Percentiles rank a stretch among this genome's conserved stretches.
phyloP scores from a whole-genome alignment of 805 yeast species.

The Hanseniaspora hatyaiensis region DNA sequence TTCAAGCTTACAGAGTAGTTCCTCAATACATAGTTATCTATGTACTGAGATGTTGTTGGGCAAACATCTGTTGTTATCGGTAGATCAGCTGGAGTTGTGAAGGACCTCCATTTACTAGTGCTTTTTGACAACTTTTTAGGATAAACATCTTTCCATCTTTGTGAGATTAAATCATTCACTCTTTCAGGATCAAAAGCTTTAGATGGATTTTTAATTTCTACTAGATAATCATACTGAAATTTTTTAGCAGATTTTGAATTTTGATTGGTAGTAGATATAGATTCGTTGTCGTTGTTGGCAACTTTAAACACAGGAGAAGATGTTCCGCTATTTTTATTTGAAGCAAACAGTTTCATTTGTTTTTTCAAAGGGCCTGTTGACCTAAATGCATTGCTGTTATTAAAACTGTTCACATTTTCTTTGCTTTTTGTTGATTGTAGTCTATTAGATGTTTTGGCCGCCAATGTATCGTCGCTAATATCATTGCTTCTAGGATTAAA shows the following conservation, averaged over 20 bases:
- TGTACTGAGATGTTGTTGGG: conserved; percentile 59
- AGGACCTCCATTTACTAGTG: conserved; percentile 81
- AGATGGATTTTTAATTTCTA: conserved; percentile 66
- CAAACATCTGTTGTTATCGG: conserved; percentile 73
- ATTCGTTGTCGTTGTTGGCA: too few species aligned
- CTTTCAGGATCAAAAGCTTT: conserved; percentile 46
- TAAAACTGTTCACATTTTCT: background rate
- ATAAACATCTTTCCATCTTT: conserved; percentile 86
- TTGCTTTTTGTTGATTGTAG: background rate
- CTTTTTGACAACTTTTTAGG: conserved; percentile 58
- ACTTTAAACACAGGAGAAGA: too few species aligned
- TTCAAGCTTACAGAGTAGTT: conserved; percentile 69
- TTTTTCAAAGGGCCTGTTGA: background rate
- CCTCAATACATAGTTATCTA: conserved; percentile 62
- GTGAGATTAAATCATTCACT: conserved; percentile 48
- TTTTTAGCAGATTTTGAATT: conserved; percentile 1
- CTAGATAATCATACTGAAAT: conserved; percentile 35
- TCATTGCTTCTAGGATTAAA: background rate
- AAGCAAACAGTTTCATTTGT: conserved; percentile 1
- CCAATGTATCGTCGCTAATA: background rate
- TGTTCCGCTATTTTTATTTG: background rate
- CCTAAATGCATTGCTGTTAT: background rate
- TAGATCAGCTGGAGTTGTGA: conserved; percentile 84
- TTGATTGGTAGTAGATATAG: too few species aligned
- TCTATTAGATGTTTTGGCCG: background rate